Evolutionary conservation across 768 basidiomycete species (phyloP).

Genomic region (Favolaschia claudopus): DNA sequence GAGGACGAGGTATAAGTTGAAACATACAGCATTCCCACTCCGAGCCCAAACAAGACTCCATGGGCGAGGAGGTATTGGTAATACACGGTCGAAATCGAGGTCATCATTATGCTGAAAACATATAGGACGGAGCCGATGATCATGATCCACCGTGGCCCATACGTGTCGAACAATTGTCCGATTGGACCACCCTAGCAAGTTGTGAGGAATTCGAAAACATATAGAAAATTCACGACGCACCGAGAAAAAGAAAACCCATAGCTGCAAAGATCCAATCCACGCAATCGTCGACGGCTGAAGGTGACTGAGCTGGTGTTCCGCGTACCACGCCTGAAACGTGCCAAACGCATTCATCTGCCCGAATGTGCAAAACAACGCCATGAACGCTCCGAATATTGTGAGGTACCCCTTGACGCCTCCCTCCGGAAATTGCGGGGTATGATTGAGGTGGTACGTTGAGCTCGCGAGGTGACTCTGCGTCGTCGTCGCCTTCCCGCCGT

Average conservation of each 20-base stretch:
- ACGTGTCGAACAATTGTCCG: conserved; percentile 65
- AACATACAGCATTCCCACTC: conserved; percentile 69
- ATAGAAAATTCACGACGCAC: conserved; percentile 43
- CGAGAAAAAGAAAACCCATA: conserved; percentile 75
- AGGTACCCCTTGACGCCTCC: conserved; percentile 48
- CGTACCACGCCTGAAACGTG: conserved; percentile 75
- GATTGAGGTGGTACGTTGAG: conserved; percentile 18
- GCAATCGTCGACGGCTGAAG: conserved; percentile 64
- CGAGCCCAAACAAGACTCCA: conserved; percentile 70
- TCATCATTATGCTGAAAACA: conserved; percentile 62
- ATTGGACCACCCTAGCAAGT: conserved; percentile 64
- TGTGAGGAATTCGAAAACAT: background rate
- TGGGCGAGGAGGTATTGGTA: conserved; percentile 71
- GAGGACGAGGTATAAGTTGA: conserved; percentile 6
- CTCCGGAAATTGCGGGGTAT: conserved; percentile 32
- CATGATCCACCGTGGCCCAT: conserved; percentile 65
- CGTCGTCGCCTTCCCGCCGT: conserved; percentile 25
- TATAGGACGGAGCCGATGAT: conserved; percentile 56
- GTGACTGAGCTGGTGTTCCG: conserved; percentile 60
- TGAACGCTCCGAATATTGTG: conserved; percentile 68
- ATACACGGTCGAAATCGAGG: conserved; percentile 63
- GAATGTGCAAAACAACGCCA: conserved; percentile 74
- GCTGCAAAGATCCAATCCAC: conserved; percentile 75
- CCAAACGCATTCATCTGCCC: conserved; percentile 79
- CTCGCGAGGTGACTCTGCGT: conserved; percentile 23